Conservation (phyloP, 2,329 filamentous ascomycete species). For the Fusarium temperatum region DNA sequence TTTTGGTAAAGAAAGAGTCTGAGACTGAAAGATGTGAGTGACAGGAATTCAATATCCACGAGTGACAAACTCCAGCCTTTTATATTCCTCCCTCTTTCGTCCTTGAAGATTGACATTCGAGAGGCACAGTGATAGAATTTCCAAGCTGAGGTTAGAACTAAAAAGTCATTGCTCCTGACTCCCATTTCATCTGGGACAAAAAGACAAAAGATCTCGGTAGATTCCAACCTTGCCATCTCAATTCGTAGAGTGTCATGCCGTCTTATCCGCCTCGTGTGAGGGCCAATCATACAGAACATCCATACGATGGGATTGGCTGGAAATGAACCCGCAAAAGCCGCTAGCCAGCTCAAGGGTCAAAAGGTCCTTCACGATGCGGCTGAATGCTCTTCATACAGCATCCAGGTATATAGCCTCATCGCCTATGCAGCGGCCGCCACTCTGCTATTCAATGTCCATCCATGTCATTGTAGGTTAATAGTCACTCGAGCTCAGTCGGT, state of each 20-base stretch:
- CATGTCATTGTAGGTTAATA: background rate
- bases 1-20: background rate
- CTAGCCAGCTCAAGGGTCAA: background rate
- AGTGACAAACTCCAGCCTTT: background rate
- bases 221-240: background rate
- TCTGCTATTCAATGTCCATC: background rate
- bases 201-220: background rate
- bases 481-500: background rate
- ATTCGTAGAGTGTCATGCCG: background rate
- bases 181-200: background rate
- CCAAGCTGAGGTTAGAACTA: background rate
- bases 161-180: background rate
- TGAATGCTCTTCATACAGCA: background rate
- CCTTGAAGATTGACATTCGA: background rate
- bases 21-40: background rate
- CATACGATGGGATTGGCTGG: background rate
- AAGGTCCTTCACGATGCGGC: background rate
- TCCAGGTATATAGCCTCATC: background rate
- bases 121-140: fast-evolving
- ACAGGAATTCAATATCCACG: background rate
- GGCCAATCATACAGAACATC: background rate
- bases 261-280: background rate
- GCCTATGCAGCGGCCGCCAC: background rate
- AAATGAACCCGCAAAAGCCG: background rate
- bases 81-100: background rate